These are phyloP conservation scores for Hirschioporus abietinus DNA, from an alignment of 768 basidiomycete genomes.

Conservation along the genomic window DNA sequence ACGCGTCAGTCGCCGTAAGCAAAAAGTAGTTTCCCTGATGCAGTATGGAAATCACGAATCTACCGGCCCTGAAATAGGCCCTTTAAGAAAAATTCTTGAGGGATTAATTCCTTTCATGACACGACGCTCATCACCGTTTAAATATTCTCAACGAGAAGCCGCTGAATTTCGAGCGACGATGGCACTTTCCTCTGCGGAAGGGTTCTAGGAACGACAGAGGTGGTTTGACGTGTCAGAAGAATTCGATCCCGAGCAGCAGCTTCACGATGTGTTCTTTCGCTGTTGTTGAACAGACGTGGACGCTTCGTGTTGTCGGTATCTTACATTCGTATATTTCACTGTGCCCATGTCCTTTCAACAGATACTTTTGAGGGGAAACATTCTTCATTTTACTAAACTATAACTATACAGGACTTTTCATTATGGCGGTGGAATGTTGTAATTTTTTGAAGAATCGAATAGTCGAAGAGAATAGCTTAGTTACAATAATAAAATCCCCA, in stretches of 20 bases:
- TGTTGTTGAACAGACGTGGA: neutral
- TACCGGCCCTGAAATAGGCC: neutral
- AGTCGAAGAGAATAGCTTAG: neutral
- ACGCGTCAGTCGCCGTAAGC: too few species aligned
- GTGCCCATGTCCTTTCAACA: too few species aligned
- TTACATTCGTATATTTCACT: neutral
- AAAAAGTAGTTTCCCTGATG: too few species aligned
- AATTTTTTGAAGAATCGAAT: neutral
- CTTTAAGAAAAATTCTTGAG: neutral
- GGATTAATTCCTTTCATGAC: neutral
- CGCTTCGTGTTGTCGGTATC: neutral
- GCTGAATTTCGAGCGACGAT: neutral
- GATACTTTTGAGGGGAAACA: neutral
- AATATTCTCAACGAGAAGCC: neutral
- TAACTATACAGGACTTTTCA: neutral
- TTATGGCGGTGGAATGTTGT: neutral
- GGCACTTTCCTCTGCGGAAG: neutral
- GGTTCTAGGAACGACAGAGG: neutral
- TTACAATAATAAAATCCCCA: neutral
- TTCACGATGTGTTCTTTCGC: neutral
- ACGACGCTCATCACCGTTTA: neutral
- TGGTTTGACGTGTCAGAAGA: neutral
- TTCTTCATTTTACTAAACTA: neutral
- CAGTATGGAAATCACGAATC: neutral
- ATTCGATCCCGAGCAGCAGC: neutral